phyloP scores from a whole-genome alignment of 176 grass and related monocot genomes.

The Phoenix roebelenii region DNA sequence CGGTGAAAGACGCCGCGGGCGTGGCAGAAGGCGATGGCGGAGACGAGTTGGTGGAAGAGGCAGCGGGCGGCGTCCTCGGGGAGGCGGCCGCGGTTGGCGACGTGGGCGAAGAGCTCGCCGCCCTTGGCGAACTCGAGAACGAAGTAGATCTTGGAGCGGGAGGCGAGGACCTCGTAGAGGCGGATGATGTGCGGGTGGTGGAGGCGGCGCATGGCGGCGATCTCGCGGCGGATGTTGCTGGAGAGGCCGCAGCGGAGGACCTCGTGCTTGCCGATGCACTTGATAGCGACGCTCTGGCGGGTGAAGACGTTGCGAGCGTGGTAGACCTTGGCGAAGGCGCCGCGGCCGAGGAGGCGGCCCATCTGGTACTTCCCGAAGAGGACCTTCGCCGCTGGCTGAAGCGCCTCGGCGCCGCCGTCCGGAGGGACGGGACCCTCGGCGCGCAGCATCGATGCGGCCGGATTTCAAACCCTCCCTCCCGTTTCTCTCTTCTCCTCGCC shows the following conservation, averaged over 20 bases:
- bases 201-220: constrained; percentile 5
- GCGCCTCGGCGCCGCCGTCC: background rate
- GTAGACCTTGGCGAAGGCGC: constrained; percentile 7
- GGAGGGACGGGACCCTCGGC: background rate
- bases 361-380: constrained; percentile 6
- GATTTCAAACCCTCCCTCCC: background rate
- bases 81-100: background rate
- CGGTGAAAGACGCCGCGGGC: constrained; percentile 60
- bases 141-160: constrained; percentile 7
- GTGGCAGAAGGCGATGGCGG: constrained; percentile 13
- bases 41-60: constrained; percentile 11
- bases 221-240: constrained; percentile 5
- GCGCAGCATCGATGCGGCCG: constrained; percentile 2
- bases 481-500: too few relatives aligned
- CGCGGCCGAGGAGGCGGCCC: constrained; percentile 1
- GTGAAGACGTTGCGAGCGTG: background rate
- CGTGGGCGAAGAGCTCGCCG: constrained; percentile 2
- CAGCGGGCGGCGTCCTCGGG: background rate
- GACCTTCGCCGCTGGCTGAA: background rate
- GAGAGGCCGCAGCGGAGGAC: background rate
- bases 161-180: constrained; percentile 13
- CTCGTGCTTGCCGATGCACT: background rate
- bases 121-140: constrained; percentile 13
- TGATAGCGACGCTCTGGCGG: constrained; percentile 4
- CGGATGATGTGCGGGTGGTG: constrained; percentile 13